phyloP scores from a whole-genome alignment of 2,329 filamentous ascomycete genomes.

The Rhynchosporium agropyri region DNA sequence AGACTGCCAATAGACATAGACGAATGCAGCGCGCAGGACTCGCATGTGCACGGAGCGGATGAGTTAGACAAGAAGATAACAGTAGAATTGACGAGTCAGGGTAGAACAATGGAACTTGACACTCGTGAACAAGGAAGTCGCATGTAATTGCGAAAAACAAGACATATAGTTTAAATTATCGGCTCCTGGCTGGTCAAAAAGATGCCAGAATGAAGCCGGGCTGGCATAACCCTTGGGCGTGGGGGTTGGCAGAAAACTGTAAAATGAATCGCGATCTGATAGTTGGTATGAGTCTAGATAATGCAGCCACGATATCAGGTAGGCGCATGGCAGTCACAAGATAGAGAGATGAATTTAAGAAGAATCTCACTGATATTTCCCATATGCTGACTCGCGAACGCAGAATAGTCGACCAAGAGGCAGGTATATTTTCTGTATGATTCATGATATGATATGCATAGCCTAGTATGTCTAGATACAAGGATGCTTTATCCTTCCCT shows the following conservation, averaged over 20 bases:
- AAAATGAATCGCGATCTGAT: no score
- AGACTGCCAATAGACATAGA: neutral
- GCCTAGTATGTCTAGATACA: neutral
- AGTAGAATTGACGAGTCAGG: neutral
- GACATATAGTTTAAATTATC: no score
- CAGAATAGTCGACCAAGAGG: neutral
- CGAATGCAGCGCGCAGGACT: neutral
- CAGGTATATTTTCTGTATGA: neutral
- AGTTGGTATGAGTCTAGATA: no score
- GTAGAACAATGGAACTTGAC: neutral
- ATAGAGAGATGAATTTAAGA: no score
- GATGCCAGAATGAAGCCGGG: no score
- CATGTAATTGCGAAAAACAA: no score
- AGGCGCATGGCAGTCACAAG: no score
- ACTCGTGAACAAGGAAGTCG: no score
- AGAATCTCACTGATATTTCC: neutral
- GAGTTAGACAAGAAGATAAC: neutral
- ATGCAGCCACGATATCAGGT: no score
- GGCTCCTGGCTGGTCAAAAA: no score
- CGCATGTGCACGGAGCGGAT: constrained; percentile 7
- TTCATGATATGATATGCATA: constrained; percentile 5
- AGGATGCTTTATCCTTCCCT: neutral
- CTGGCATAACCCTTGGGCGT: no score
- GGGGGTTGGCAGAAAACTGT: no score
- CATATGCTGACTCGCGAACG: constrained; percentile 2